Evolutionary conservation across 2,329 filamentous ascomycete species (phyloP), one percentile per base, ranked within the genome.

Genomic region (Tolypocladium amazonense): DNA sequence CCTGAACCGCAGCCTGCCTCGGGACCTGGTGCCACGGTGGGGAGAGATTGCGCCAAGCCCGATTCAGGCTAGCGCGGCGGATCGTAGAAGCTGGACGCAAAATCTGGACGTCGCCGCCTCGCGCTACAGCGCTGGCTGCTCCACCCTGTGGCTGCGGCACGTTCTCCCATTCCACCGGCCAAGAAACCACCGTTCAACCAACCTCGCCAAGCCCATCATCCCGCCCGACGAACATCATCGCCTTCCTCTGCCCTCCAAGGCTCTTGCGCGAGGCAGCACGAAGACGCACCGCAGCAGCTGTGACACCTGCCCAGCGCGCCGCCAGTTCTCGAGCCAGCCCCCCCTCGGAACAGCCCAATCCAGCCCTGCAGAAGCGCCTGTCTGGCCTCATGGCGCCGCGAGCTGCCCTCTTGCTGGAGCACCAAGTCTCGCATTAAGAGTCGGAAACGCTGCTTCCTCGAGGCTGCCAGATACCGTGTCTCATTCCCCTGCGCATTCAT

Each of bases 331-430:
- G 27, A 53, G 50, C 27, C 35, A 37, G 35, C 39, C 39, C 47
- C 45, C 47, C 50, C 30, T 53, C 50, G 30, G 27, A 53, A 35
- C 9, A 18, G 50, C 27, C 50, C 27, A n/a, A 35, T 6, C 15
- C 50, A 35, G 35, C 56, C 35, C 41, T 43, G 41, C 20, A 25
- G 43, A 53, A n/a, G 18, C 33, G 20, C 54, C 20, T 23, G 18
- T 55, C 35, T 11, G 50, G 37, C 52, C 57, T 55, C 56, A 64
- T 64, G 62, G 62, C 62, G 61, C 57, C 56, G 57, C 54, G 37
- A 43, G 43, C 54, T 47, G 12, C 50, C 41, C 56, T 53, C 57
- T 45, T 56, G 56, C 58, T 59, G 52, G 58, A 61, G 62, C 63
- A 56, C 30, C 58, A 58, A 47, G 38, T 59, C 59, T 58, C 58